phyloP scores from a whole-genome alignment of 2,329 filamentous ascomycete species.

The Blastomyces gilchristii region DNA sequence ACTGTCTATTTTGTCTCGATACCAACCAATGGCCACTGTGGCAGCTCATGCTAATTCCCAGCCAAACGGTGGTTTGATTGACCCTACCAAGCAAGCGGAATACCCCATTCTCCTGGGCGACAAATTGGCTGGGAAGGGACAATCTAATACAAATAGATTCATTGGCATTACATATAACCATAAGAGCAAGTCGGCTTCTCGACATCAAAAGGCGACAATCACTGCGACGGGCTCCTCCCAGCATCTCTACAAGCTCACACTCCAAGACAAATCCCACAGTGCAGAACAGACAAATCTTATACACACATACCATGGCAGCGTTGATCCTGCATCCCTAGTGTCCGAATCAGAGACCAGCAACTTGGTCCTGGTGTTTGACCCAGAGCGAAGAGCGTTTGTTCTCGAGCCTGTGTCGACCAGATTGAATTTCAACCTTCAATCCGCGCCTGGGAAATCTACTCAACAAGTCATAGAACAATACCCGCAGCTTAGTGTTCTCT shows the following conservation, averaged over 20 bases:
- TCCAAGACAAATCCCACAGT: conserved; percentile 34
- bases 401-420: conserved; percentile 72
- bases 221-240: conserved; percentile 25
- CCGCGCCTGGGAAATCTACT: conserved; percentile 55
- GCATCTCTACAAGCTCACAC: conserved; percentile 32
- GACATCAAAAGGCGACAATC: conserved; percentile 31
- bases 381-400: conserved; percentile 62
- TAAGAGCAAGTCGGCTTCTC: conserved; percentile 34
- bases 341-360: conserved; percentile 25
- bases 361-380: conserved; percentile 61
- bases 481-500: conserved; percentile 48
- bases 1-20: not conserved
- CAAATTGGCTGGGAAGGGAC: conserved; percentile 26
- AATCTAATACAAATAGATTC: conserved; percentile 19
- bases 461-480: conserved; percentile 56
- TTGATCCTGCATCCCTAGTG: conserved; percentile 26
- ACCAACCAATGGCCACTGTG: conserved; percentile 10
- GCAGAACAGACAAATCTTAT: conserved; percentile 30
- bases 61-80: conserved; percentile 30
- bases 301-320: conserved; percentile 34
- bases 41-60: conserved; percentile 12
- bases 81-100: conserved; percentile 37
- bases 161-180: conserved; percentile 39
- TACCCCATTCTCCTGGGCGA: conserved; percentile 39
- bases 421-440: conserved; percentile 76